Conservation (phyloP, 805 yeast genomes). For the Spathaspora girioi region DNA sequence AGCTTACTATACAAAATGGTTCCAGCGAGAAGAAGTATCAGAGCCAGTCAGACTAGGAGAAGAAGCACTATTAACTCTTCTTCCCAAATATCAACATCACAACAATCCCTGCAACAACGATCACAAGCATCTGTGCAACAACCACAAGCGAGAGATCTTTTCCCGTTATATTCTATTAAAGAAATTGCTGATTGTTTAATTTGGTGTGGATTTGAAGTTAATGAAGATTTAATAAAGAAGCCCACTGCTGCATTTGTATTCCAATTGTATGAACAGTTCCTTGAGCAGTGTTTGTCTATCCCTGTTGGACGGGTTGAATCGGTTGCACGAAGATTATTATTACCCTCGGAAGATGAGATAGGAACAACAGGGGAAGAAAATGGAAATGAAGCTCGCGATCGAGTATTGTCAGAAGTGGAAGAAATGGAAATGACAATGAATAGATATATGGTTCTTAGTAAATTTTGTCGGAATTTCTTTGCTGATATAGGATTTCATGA, state of each 20-base stretch:
- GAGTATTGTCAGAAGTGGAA: not conserved
- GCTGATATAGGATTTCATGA: constrained; percentile 74
- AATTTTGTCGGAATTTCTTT: constrained; percentile 59
- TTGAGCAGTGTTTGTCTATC: constrained; percentile 34
- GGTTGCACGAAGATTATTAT: not conserved
- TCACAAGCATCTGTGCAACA: not conserved
- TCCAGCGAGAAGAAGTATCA: not conserved
- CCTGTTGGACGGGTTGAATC: not conserved
- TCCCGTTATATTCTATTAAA: constrained; percentile 57
- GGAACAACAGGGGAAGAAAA: constrained; percentile 4
- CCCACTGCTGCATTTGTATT: constrained; percentile 58
- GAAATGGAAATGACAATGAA: constrained; percentile 15
- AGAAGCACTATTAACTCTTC: not conserved
- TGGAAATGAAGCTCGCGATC: not conserved
- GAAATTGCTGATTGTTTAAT: constrained; percentile 59
- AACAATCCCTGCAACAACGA: not conserved
- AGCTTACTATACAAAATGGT: not conserved
- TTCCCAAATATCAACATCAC: not conserved
- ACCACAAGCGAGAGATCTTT: constrained; percentile 39
- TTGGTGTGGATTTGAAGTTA: constrained; percentile 57
- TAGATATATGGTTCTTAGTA: constrained; percentile 47
- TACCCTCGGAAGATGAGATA: not conserved
- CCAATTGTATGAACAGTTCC: constrained; percentile 54
- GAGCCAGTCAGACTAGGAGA: not conserved
- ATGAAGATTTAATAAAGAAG: constrained; percentile 53